Evolutionary conservation across 2,329 filamentous ascomycete species (phyloP), one percentile per base, ranked within the genome.

Genomic region (Fusarium chlamydosporum): DNA sequence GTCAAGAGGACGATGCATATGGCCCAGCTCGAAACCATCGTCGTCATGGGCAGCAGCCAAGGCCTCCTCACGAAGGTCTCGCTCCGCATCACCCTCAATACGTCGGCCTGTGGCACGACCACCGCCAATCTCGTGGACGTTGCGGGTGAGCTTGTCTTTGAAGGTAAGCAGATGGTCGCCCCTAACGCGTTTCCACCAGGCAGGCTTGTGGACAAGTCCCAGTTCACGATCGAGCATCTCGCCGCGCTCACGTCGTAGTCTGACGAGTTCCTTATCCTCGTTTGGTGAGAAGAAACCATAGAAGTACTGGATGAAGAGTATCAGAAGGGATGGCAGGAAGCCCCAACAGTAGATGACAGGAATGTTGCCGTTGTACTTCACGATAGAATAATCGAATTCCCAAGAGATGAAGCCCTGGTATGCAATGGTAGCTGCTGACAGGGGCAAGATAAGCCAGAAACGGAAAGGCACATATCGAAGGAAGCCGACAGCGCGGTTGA

Each of bases 191-290:
- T 80, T 82, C 90, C 90, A 92, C 90, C 90, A 92, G 7, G 83
- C 83, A 0, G 90, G 90, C 74, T 88, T 89, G 53, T 82, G 80
- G 11, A 84, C 80, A 53, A 90, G 78, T 52, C 89, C 89, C 11
- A 92, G 83, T 54, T 90, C 88, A 7, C 81, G 82, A 74, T 92
- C 88, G 18, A 85, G 77, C 26, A 81, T 78, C 6, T 81, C 80
- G 8, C 87, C 88, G 10, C 89, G 85, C 34, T 82, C 77, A 6
- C 86, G 84, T 50, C 91, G 85, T 76, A 91, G 89, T 31, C 84
- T 81, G 34, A 91, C 85, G n/a, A 93, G 83, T 53, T 89, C 83
- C 58, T 83, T 83, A 74, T 94, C 91, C 77, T 94, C 91, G 70
- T 94, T 94, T 20, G 87, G 85, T 31, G 87, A 85, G n/a, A 85